phyloP scores from a whole-genome alignment of 2,329 filamentous ascomycete genomes.

The Monilinia laxa region DNA sequence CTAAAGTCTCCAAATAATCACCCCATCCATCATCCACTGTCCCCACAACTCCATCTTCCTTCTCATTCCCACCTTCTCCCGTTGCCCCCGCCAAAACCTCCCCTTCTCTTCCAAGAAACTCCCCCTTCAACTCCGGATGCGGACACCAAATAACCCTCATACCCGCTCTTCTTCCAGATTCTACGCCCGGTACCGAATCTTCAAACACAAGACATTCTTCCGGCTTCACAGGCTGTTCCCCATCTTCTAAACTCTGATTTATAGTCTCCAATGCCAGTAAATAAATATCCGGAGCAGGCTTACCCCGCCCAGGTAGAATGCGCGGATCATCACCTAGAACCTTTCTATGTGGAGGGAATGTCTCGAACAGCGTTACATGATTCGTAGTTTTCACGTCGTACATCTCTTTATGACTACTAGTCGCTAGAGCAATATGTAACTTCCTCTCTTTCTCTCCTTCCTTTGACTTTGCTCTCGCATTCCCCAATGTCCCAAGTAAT shows the following conservation, averaged over 20 bases:
- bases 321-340: constrained; percentile 84
- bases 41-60: constrained; percentile 59
- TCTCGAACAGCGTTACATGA: constrained; percentile 58
- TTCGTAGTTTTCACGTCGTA: constrained; percentile 41
- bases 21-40: constrained; percentile 61
- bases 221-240: constrained; percentile 66
- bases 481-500: constrained; percentile 60
- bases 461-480: constrained; percentile 28
- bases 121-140: constrained; percentile 72
- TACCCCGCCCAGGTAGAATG: constrained; percentile 77
- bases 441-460: constrained; percentile 38
- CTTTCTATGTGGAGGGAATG: constrained; percentile 68
- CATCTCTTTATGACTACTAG: constrained; percentile 58
- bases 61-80: constrained; percentile 43
- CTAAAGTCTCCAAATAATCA: constrained; percentile 52
- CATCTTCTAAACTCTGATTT: constrained; percentile 67
- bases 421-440: constrained; percentile 76
- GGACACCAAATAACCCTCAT: constrained; percentile 96
- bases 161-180: constrained; percentile 83
- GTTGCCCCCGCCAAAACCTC: constrained; percentile 79
- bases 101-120: constrained; percentile 73
- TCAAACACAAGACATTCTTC: constrained; percentile 96
- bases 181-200: constrained; percentile 89
- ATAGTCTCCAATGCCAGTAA: constrained; percentile 80
- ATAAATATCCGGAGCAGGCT: constrained; percentile 94